Evolutionary conservation across 768 basidiomycete genomes (phyloP), one percentile per base, ranked within the genome.

Genomic region (Suillus spraguei): DNA sequence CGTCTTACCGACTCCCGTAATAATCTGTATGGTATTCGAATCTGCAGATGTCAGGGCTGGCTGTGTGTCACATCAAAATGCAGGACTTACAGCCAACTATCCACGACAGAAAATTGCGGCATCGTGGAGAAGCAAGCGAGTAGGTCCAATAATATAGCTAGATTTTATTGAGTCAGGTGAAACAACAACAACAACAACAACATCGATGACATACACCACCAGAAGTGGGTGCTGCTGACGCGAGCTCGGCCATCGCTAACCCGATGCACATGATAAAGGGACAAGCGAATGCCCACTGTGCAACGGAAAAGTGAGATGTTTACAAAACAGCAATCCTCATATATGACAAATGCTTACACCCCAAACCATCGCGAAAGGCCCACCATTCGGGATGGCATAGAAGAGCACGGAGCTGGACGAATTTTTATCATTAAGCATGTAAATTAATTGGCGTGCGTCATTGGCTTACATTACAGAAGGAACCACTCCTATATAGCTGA

Each of bases 131-230:
- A 49, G 24, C 47, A 7, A 49, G 47, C 22, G 47, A 49, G 47
- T 49, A 24, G 16, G 47, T 49, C 47, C 47, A 49, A 24, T 49
- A 49, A 13, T 49, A 49, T 7, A 49, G 47, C 47, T 49, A 49
- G 13, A 49, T 14, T 24, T 7, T 16, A 7, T 49, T 24, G 7
- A 49, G 47, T 3, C 14, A 49, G 47, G 47, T 49, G 24, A 16
- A 49, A 49, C 47, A 49, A 14, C 14, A 1, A 16, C 22, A 49
- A 49, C 47, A 49, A 14, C 14, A 1, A 16, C 22, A 24, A 14
- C 24, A 14, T 49, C 3, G 1, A 49, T 24, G 14, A 49, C 47
- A 16, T 49, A 49, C 47, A 4, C 47, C 47, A 16, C 47, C 47
- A 24, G 47, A 49, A 49, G 47, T 49, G 24, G 47, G 47, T 16